Base-by-base conservation (phyloP, 2,329 filamentous ascomycete genomes). In the Scedosporium dehoogii region DNA sequence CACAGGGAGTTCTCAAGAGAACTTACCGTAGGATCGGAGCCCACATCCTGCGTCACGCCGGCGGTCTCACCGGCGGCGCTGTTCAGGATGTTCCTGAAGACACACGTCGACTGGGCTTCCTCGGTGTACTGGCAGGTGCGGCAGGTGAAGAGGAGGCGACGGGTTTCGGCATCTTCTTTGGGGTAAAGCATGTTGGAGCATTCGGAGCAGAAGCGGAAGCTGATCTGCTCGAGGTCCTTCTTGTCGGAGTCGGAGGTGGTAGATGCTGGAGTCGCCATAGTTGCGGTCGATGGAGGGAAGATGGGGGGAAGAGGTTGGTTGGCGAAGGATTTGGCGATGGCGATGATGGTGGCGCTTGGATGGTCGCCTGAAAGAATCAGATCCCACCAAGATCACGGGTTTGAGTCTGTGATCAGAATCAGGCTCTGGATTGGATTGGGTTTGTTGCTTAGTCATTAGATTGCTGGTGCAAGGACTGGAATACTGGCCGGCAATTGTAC, bases 141-240 rank as follows among this genome's bases (percentile, higher is more conserved):
- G 81, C 94, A 99, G 66, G 91, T 92, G 77, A 96, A 99, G 80
- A 96, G 89, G 68, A 99, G 87, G 70, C 87, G 88, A 78, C 90
- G 90, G 65, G 86, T 86, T 65, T 87, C 81, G 66, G 88, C 86
- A 76, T 99, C 92, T 80, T 99, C 96, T 77, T 96, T 94, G 59
- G 94, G 94, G 73, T 97, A 97, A 62, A 99, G 82, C 84, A 99
- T 90, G 81, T 99, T 99, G 70, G 92, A 96, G 79, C 94, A 99
- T 82, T 99, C 94, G 69, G 91, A 92, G 81, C 94, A 99, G 83
- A 99, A 99, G 71, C 91, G 89, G 77, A 97, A 99, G 58, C 91
- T 92, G 75, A 97, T 92, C 75, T 96, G 91, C 77, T 93, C 87
- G 59, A 60, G 41, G 58, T 79, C 79, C 70, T 81, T 81, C 69